Evolutionary conservation across 202 grass and related monocot species (phyloP), one percentile per base, ranked within the genome.

Genomic region (Zizania palustris): DNA sequence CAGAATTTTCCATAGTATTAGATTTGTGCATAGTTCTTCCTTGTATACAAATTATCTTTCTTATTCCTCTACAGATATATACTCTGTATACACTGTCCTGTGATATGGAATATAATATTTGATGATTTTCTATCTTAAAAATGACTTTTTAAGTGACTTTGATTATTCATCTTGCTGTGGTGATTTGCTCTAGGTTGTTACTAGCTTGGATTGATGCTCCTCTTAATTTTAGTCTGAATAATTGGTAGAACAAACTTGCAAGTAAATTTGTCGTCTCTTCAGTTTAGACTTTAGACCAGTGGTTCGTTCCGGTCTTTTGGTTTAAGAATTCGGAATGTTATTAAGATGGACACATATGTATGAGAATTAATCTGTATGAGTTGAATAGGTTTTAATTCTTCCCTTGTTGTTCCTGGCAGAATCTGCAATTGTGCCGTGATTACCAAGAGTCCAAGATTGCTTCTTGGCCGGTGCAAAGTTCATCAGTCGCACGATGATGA

Each of bases 321-420:
- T 51, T 7, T 51, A 51, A 51, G 49, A 79, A 79, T 79, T 59
- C 39, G 54, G 61, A 63, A 9, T 28, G 53, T 38, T 60, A 64
- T 46, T 49, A 36, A 9, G 43, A 11, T 15, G 22, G 20, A 28
- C 28, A 28, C 2, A 28, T 28, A 28, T 28, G 28, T 28, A 28
- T 28, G 28, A 28, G 28, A 28, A 2, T 28, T 28, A 35, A 80
- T 83, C 12, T 75, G 69, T 33, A 9, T 22, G 11, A 4, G 14
- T 39, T 60, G 50, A 51, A 72, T 3, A 41, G 15, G 44, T 51
- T 66, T 60, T 88, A 56, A 84, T 76, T 5, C 20, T 40, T 61
- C 11, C 34, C 42, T 38, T 84, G 19, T 72, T 80, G 56, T 22
- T 75, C 40, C n/a, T 75, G 33, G 34, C 75, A 88, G 86, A 70